phyloP scores from a whole-genome alignment of 257 asterid genomes.

The Petrea volubilis region DNA sequence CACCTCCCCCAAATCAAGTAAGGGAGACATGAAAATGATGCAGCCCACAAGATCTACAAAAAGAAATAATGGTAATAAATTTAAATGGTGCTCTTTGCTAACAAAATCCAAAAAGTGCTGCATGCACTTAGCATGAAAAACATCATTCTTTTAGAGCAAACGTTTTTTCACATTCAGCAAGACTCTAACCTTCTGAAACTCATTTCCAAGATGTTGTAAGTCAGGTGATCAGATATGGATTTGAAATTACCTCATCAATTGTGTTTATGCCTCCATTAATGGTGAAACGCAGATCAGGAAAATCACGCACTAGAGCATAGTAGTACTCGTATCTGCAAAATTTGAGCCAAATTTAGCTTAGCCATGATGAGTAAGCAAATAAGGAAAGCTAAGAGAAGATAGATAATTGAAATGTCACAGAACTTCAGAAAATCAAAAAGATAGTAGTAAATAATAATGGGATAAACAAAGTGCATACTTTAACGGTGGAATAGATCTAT shows the following conservation, averaged over 20 bases:
- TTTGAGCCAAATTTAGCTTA: conserved; percentile 2
- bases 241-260: conserved; percentile 66
- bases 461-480: conserved; percentile 49
- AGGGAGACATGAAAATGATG: background rate
- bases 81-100: background rate
- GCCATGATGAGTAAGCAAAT: conserved; percentile 14
- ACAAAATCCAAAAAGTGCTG: background rate
- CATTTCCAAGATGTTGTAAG: conserved; percentile 4
- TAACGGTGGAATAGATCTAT: conserved; percentile 88
- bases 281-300: conserved; percentile 87
- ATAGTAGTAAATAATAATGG: conserved; percentile 7
- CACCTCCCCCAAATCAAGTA: background rate
- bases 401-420: conserved; percentile 14
- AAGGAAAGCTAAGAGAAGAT: background rate
- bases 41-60: conserved; percentile 2
- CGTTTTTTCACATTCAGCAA: background rate
- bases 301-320: conserved; percentile 96
- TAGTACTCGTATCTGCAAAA: conserved; percentile 81
- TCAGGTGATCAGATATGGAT: conserved; percentile 8
- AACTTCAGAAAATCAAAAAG: background rate
- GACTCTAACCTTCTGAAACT: conserved; percentile 14
- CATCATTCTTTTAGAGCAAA: background rate
- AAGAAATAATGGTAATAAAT: background rate
- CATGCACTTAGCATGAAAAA: conserved; percentile 1
- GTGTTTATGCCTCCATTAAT: conserved; percentile 95